Evolutionary conservation across 2,329 filamentous ascomycete species (phyloP).

Genomic region (Aspergillus texensis): DNA sequence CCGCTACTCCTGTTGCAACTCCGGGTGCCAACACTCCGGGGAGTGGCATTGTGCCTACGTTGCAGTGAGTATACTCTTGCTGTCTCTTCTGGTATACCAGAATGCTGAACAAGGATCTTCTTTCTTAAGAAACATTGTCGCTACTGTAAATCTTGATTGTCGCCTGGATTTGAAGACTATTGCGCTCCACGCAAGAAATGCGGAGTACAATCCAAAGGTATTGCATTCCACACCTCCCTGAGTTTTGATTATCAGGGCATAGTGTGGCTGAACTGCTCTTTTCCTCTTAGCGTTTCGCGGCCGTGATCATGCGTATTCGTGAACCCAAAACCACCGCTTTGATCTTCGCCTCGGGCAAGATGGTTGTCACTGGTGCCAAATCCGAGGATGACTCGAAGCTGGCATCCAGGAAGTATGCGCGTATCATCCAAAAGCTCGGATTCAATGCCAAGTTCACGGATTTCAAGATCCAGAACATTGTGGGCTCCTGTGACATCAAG

Average conservation of each 20-base stretch:
- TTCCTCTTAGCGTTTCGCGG: slow-evolving; percentile 83
- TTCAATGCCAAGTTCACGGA: slow-evolving; percentile 99
- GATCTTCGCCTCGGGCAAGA: slow-evolving; percentile 98
- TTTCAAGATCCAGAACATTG: slow-evolving; percentile 99
- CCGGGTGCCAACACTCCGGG: slow-evolving; percentile 80
- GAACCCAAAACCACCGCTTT: slow-evolving; percentile 98
- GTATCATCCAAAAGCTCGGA: slow-evolving; percentile 98
- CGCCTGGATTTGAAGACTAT: slow-evolving; percentile 98
- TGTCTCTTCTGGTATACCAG: slow-evolving; percentile 48
- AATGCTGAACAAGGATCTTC: slow-evolving; percentile 51
- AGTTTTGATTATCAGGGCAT: slow-evolving; percentile 37
- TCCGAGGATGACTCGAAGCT: slow-evolving; percentile 98
- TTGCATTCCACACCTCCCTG: slow-evolving; percentile 43
- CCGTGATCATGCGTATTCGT: slow-evolving; percentile 99
- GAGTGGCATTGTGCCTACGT: slow-evolving; percentile 86
- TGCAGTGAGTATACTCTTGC: slow-evolving; percentile 83
- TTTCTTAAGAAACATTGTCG: slow-evolving; percentile 87
- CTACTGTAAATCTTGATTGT: slow-evolving; percentile 97
- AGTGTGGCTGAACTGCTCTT: slow-evolving; percentile 49
- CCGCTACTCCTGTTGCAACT: slow-evolving; percentile 87
- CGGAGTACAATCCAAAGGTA: slow-evolving; percentile 99
- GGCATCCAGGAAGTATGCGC: slow-evolving; percentile 94
- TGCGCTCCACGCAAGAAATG: slow-evolving; percentile 94
- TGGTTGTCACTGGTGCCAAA: slow-evolving; percentile 98
- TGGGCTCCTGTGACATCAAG: slow-evolving; percentile 98